Conservation (phyloP, 2,329 filamentous ascomycete genomes). For the Zymoseptoria crescenta region DNA sequence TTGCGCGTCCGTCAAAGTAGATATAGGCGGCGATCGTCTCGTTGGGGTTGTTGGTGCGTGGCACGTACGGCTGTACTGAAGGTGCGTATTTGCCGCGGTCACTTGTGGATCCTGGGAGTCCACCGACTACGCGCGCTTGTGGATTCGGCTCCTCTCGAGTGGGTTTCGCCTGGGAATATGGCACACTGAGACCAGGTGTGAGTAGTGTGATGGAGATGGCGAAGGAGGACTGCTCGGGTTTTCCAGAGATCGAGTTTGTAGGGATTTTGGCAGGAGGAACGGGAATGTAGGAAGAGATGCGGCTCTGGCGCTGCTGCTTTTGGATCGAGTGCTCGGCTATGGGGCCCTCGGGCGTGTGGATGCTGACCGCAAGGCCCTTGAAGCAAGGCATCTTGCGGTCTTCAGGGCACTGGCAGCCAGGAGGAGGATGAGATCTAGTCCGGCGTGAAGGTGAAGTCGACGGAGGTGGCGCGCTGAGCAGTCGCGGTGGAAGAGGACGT, state of each 20-base stretch:
- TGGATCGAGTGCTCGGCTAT: conserved; percentile 91
- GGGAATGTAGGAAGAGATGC: conserved; percentile 95
- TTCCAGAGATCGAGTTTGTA: conserved; percentile 54
- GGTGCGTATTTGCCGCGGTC: conserved; percentile 48
- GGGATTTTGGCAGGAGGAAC: conserved; percentile 80
- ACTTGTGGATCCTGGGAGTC: conserved; percentile 49
- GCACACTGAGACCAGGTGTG: conserved; percentile 78
- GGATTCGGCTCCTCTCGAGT: conserved; percentile 70
- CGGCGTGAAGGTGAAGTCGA: not conserved
- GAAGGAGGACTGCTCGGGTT: conserved; percentile 89
- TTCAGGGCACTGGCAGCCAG: not conserved
- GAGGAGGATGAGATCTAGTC: not conserved
- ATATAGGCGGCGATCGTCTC: conserved; percentile 98
- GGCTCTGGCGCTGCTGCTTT: conserved; percentile 80
- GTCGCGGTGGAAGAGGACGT: not conserved
- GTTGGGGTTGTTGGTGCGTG: conserved; percentile 85
- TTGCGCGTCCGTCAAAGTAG: conserved; percentile 90
- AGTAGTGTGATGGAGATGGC: conserved; percentile 96
- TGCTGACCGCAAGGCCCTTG: conserved; percentile 96
- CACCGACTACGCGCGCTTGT: conserved; percentile 71
- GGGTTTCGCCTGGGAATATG: conserved; percentile 82
- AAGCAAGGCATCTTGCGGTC: conserved; percentile 75
- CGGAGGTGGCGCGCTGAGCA: not conserved
- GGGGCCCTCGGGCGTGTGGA: conserved; percentile 73
- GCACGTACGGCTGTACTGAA: conserved; percentile 74